A percentile compares a stretch with the other conserved stretches of the same genome.
Evolutionary conservation across 108 stramenopile genomes (phyloP).

Genomic region (Skeletonema menzelii): DNA sequence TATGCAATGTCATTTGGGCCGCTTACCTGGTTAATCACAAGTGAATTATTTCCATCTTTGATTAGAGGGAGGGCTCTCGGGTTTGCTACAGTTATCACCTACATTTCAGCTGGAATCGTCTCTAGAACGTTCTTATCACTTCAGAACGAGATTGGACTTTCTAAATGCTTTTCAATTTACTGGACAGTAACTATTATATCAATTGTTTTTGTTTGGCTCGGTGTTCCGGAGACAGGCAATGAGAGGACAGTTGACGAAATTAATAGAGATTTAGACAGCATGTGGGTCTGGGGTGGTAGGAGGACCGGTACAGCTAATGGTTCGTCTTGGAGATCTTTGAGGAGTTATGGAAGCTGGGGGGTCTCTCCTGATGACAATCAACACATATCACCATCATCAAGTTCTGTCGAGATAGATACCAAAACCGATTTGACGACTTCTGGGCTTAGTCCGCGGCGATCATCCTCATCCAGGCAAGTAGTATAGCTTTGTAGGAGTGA

Average conservation of each 20-base stretch:
- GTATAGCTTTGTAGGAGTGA: background rate
- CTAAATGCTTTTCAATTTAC: slow-evolving; percentile 55
- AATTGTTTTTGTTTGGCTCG: slow-evolving; percentile 56
- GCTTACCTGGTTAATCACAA: slow-evolving; percentile 69
- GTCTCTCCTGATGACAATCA: background rate
- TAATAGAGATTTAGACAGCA: slow-evolving; percentile 38
- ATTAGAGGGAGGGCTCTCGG: slow-evolving; percentile 74
- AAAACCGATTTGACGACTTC: background rate
- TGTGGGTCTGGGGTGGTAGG: slow-evolving; percentile 59
- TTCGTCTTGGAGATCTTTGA: background rate
- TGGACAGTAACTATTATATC: slow-evolving; percentile 46
- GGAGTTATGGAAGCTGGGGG: slow-evolving; percentile 9
- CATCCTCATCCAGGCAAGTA: background rate
- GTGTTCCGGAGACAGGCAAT: slow-evolving; percentile 67
- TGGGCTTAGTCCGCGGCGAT: background rate
- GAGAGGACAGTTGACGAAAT: slow-evolving; percentile 54
- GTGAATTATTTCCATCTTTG: slow-evolving; percentile 69
- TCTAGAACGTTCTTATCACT: slow-evolving; percentile 60
- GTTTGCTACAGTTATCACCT: slow-evolving; percentile 48
- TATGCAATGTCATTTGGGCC: slow-evolving; percentile 76
- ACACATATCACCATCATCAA: background rate
- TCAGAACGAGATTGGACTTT: slow-evolving; percentile 40
- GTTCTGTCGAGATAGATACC: background rate
- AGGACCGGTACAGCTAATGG: background rate
- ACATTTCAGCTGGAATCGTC: slow-evolving; percentile 56